Percentiles rank a stretch among this genome's conserved stretches.
phyloP scores from a whole-genome alignment of 2,329 filamentous ascomycete genomes.

The Capronia americana region DNA sequence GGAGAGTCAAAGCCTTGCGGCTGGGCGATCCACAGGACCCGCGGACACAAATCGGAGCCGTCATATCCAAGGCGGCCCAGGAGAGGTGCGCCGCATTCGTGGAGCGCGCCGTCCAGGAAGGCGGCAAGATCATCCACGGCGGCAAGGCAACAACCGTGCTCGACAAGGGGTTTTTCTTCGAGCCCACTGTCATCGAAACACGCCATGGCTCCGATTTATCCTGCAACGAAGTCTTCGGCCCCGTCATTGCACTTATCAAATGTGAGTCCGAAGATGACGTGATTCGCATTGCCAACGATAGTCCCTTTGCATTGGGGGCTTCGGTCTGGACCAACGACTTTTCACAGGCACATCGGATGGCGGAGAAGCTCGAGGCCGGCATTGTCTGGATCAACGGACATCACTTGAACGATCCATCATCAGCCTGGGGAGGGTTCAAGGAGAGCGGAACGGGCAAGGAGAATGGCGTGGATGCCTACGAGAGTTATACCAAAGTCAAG shows the following conservation, averaged over 20 bases:
- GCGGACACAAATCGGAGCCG: constrained; percentile 67
- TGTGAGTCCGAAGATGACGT: constrained; percentile 58
- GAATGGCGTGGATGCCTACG: constrained; percentile 71
- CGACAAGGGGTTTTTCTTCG: constrained; percentile 58
- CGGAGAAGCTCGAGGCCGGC: constrained; percentile 56
- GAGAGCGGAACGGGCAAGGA: constrained; percentile 74
- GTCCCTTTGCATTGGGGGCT: constrained; percentile 58
- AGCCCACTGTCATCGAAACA: constrained; percentile 55
- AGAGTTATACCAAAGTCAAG: constrained; percentile 60
- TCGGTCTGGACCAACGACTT: constrained; percentile 60
- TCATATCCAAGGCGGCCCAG: constrained; percentile 58
- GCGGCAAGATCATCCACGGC: constrained; percentile 54
- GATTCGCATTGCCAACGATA: constrained; percentile 56
- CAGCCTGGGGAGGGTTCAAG: constrained; percentile 72
- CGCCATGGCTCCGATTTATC: constrained; percentile 40
- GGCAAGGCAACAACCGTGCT: constrained; percentile 61
- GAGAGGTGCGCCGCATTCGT: constrained; percentile 54
- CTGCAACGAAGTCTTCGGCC: constrained; percentile 58
- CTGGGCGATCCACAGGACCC: constrained; percentile 65
- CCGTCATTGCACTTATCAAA: constrained; percentile 57
- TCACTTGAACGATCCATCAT: constrained; percentile 74
- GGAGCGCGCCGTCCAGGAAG: constrained; percentile 47
- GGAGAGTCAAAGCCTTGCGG: constrained; percentile 58
- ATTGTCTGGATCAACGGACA: constrained; percentile 62
- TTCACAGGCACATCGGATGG: constrained; percentile 55